Evolutionary conservation across 768 basidiomycete genomes (phyloP).

Genomic region (Mycena leptocephala): DNA sequence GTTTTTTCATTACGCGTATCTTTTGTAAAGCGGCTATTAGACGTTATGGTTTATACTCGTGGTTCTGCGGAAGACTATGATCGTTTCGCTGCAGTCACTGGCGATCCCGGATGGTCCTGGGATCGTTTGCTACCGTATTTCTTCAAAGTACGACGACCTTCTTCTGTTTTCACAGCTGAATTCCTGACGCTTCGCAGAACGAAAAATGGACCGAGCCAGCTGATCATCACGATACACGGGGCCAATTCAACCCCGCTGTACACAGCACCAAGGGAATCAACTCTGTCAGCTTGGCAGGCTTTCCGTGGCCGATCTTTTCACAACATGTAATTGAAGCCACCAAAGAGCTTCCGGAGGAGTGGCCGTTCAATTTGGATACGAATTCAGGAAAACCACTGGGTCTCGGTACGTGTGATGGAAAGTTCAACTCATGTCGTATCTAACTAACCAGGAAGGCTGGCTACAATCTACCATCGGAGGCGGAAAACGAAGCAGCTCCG

Average conservation of each 20-base stretch:
- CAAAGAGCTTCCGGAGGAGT: constrained; percentile 48
- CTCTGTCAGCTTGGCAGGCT: constrained; percentile 50
- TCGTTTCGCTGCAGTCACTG: constrained; percentile 49
- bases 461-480: background rate
- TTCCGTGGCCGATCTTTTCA: constrained; percentile 44
- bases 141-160: constrained; percentile 41
- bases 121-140: constrained; percentile 51
- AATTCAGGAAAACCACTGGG: constrained; percentile 53
- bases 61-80: constrained; percentile 56
- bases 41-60: constrained; percentile 54
- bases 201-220: constrained; percentile 55
- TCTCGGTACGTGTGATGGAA: constrained; percentile 39
- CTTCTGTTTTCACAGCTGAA: background rate
- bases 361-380: constrained; percentile 54
- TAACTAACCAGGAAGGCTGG: background rate
- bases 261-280: constrained; percentile 55
- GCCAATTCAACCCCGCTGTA: constrained; percentile 53
- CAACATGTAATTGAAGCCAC: constrained; percentile 54
- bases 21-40: constrained; percentile 29
- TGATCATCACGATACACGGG: constrained; percentile 52
- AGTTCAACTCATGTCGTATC: background rate
- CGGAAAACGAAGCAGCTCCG: background rate
- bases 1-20: too few relatives aligned
- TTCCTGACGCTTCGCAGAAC: constrained; percentile 41
- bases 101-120: constrained; percentile 58